Conservation (phyloP, 768 basidiomycete genomes). For the Hericium erinaceus region DNA sequence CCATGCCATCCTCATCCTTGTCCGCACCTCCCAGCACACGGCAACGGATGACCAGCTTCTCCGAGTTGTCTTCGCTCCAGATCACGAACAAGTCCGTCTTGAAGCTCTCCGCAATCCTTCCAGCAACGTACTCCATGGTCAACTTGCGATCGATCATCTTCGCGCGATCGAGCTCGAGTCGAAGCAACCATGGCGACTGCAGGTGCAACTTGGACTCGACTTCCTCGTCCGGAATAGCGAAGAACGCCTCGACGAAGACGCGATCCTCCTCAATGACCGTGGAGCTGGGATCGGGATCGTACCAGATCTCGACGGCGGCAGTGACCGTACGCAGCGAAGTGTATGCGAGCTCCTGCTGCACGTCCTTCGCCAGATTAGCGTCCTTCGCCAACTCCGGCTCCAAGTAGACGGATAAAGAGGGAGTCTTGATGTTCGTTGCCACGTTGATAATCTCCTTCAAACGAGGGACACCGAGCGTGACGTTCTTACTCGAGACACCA, state of each 20-base stretch:
- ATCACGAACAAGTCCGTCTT: constrained; percentile 95
- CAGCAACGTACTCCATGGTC: constrained; percentile 90
- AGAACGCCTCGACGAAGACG: constrained; percentile 97
- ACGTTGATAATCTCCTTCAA: constrained; percentile 99
- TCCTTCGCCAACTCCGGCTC: constrained; percentile 59
- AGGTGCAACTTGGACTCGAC: constrained; percentile 84
- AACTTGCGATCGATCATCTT: constrained; percentile 98
- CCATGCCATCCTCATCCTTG: constrained; percentile 77
- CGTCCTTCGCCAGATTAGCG: constrained; percentile 64
- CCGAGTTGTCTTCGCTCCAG: constrained; percentile 97
- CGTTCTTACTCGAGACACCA: constrained; percentile 99
- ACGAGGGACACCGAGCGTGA: constrained; percentile 98
- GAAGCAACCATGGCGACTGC: constrained; percentile 95
- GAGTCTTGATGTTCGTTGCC: constrained; percentile 97
- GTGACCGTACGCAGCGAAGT: constrained; percentile 93
- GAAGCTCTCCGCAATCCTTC: constrained; percentile 89
- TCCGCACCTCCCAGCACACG: constrained; percentile 80
- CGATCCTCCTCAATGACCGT: constrained; percentile 96
- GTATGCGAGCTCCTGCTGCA: constrained; percentile 89
- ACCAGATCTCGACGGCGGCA: constrained; percentile 94
- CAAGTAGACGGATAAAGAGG: constrained; percentile 89
- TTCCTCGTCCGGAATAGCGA: constrained; percentile 97
- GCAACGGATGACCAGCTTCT: constrained; percentile 94
- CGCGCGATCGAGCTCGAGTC: constrained; percentile 91
- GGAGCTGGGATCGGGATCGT: constrained; percentile 84